A percentile compares a stretch with the other conserved stretches of the same genome.
Evolutionary conservation across 176 grass and related monocot genomes (phyloP).

Genomic region (Pontederia paniculata): DNA sequence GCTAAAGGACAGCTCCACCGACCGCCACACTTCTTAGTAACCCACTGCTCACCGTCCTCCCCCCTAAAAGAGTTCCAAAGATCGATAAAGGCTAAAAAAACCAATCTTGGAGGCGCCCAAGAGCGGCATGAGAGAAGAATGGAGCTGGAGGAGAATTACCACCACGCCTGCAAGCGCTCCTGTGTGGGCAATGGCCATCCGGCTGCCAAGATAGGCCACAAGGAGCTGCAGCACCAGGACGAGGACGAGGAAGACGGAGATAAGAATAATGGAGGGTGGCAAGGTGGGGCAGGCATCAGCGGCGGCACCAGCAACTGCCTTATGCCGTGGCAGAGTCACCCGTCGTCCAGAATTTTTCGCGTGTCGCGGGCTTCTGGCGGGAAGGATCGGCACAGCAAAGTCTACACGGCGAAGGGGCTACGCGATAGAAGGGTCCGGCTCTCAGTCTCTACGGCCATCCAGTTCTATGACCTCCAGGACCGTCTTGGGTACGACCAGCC

Average conservation of each 20-base stretch:
- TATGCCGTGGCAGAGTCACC: constrained; percentile 2
- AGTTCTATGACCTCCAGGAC: constrained; percentile 20
- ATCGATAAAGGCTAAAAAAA: not conserved
- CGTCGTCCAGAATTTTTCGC: constrained; percentile 7
- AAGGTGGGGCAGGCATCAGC: not conserved
- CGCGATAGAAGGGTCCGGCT: constrained; percentile 16
- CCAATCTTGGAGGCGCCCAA: not conserved
- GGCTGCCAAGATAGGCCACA: constrained; percentile 4
- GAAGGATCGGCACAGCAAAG: constrained; percentile 21
- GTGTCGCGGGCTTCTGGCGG: constrained; percentile 13
- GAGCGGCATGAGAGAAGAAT: constrained; percentile 11
- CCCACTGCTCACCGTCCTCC: not conserved
- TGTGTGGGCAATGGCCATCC: not conserved
- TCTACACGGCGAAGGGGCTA: constrained; percentile 19
- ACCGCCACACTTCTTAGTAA: constrained; percentile 1
- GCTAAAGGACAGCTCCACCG: constrained; percentile 3
- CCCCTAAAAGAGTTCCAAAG: not conserved
- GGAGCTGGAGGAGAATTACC: constrained; percentile 7
- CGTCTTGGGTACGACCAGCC: constrained; percentile 18
- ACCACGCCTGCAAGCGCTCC: not conserved
- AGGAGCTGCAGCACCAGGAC: not conserved
- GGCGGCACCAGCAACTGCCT: not conserved
- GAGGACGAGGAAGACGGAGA: constrained; percentile 7
- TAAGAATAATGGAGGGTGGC: not conserved
- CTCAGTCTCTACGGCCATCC: constrained; percentile 15